phyloP scores from a whole-genome alignment of 2,329 filamentous ascomycete genomes.

The Talaromyces sp. region DNA sequence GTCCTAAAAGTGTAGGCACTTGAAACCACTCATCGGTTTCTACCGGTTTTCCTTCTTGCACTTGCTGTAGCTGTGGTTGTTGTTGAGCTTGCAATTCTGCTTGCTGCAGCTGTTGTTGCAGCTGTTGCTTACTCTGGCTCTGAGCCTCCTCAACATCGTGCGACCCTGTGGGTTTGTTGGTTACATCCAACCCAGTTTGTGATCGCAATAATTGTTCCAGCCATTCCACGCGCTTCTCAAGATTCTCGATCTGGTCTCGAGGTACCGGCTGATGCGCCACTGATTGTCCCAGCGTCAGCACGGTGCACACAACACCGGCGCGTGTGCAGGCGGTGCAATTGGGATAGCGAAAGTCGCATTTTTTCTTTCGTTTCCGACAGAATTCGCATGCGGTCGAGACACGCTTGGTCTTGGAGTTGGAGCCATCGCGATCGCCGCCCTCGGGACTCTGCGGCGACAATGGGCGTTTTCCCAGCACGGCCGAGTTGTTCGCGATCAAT shows the following conservation, averaged over 20 bases:
- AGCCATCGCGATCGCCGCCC: constrained; percentile 14
- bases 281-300: constrained; percentile 32
- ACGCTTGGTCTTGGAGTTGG: constrained; percentile 20
- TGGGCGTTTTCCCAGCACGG: constrained; percentile 4
- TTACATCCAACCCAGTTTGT: constrained; percentile 29
- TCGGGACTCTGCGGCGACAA: constrained; percentile 10
- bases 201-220: constrained; percentile 30
- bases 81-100: not conserved
- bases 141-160: constrained; percentile 22
- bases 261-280: constrained; percentile 32
- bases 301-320: constrained; percentile 35
- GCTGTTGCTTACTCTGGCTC: constrained; percentile 13
- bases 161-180: constrained; percentile 26
- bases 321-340: constrained; percentile 35
- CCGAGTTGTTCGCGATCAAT: constrained; percentile 5
- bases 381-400: constrained; percentile 37
- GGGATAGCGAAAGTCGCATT: constrained; percentile 37
- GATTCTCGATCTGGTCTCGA: constrained; percentile 33
- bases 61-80: not conserved
- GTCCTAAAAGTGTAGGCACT: constrained; percentile 30
- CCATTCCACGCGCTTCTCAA: constrained; percentile 35
- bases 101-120: not conserved
- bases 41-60: not conserved
- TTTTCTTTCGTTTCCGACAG: constrained; percentile 36
- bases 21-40: constrained; percentile 34